These are phyloP conservation scores for Anthostomella pinea DNA, from an alignment of 2,329 filamentous ascomycete genomes.

Conservation along the genomic window DNA sequence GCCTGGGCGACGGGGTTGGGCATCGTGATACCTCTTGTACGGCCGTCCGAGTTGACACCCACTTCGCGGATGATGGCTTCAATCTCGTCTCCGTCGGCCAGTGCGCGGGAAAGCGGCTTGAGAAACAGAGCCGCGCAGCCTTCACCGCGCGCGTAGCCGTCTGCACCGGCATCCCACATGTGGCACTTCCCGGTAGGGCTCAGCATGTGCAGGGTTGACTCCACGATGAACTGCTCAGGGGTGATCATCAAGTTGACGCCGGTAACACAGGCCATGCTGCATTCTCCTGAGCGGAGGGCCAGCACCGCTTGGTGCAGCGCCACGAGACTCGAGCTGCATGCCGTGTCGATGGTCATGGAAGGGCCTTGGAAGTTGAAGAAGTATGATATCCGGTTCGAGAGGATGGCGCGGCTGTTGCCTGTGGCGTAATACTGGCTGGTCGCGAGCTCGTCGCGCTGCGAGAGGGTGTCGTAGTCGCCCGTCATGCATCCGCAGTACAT, in stretches of 20 bases:
- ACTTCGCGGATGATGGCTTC: conserved; percentile 47
- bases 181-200: conserved; percentile 42
- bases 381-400: conserved; percentile 40
- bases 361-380: conserved; percentile 40
- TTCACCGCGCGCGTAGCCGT: conserved; percentile 59
- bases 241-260: conserved; percentile 43
- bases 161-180: conserved; percentile 48
- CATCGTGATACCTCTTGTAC: conserved; percentile 52
- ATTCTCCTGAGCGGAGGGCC: conserved; percentile 39
- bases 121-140: conserved; percentile 49
- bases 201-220: conserved; percentile 43
- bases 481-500: conserved; percentile 35
- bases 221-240: conserved; percentile 42
- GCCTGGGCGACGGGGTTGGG: conserved; percentile 47
- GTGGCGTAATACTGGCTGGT: conserved; percentile 32
- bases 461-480: conserved; percentile 30
- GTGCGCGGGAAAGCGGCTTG: conserved; percentile 48
- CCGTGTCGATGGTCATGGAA: conserved; percentile 39
- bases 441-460: conserved; percentile 28
- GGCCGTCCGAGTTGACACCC: conserved; percentile 49
- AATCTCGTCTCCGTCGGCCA: conserved; percentile 48
- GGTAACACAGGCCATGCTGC: conserved; percentile 40
- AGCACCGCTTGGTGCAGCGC: conserved; percentile 39
- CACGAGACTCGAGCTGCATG: conserved; percentile 38
- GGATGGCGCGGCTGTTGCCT: conserved; percentile 33